Base-by-base conservation (phyloP, 805 yeast genomes). In the Monosporozyma servazzii region DNA sequence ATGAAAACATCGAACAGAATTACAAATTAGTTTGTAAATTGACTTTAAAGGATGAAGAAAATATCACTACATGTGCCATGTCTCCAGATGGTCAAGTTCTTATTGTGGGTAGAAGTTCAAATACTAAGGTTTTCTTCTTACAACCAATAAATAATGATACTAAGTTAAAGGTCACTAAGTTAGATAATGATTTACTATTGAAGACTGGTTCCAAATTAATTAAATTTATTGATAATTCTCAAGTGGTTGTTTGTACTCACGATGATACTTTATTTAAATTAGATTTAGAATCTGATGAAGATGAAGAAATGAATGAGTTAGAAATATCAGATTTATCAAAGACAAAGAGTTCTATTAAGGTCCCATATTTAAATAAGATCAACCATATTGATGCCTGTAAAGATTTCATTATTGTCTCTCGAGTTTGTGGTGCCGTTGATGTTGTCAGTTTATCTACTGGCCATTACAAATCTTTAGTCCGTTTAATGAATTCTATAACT, bases 11-110 rank as follows among this genome's bases (percentile, higher is more conserved):
- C 3, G 61, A 54, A 8, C 62, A 60, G 10, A 61, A 60, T 51
- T 69, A 63, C 61, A 78, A 77, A 52, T 66, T 89, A 53, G 81
- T 86, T 2, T 74, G 86, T 49, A 86, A 86, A 67, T 63, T 87
- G 59, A 71, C 77, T 2, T 69, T 84, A 53, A 74, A 80, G 46
- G 93, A 84, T 56, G 95, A 86, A 31, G 96, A 88, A 56, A 86
- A 86, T 67, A 83, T 93, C 48, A 72, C 88, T 1, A 70, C 77
- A 36, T 88, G 85, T 53, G 74, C 80, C 9, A 64, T 90, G 41
- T 84, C 88, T 18, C 75, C 76, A 21, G 80, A 80, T 56, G 90
- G 86, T 2, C 71, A 78, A 33, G 72, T 80, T 27, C 68, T 93
- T 49, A 84, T 83, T 0, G 93, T 90, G 20, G 80, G 89, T 5